Evolutionary conservation across 495 filamentous ascomycete species (phyloP), one percentile per base, ranked within the genome.

Genomic region (Cercophora sp.): DNA sequence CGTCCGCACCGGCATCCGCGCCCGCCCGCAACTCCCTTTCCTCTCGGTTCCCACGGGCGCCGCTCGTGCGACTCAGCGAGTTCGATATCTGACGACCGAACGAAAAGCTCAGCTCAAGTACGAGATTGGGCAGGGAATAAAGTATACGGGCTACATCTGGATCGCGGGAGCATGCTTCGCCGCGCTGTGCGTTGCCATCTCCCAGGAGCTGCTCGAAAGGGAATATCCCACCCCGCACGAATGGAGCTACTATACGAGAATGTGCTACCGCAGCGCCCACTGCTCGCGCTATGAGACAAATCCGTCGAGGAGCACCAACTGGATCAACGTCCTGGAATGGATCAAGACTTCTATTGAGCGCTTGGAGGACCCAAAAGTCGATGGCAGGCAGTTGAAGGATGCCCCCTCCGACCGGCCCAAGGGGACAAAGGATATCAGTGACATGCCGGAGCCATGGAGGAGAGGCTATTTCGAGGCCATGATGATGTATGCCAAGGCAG

Each of bases 21-120:
- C 43, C 49, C 83, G 90, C n/a, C 89, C 90, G 23, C 86, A 91
- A 62, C 70, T 93, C 22, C 86, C 87, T 16, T 96, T 89, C 66
- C 85, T 90, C 46, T 79, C 78, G 27, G 53, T 74, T 45, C 70
- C 64, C 62, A 76, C 51, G 59, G n/a, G n/a, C n/a, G 43, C 64
- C 4, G 36, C 64, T n/a, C 61, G 58, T 20, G 9, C 26, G 71
- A 75, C 76, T 34, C 80, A 84, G 20, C 77, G 84, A 31, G 77
- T 82, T 5, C 85, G 89, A 19, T 74, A 88, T 37, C 69, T 92
- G 25, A 89, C 86, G n/a, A 92, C 88, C 0, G 83, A 90, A 61
- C 79, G 78, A 46, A 85, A 83, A 48, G 73, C 77, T 22, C 82
- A 83, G 68, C 74, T 91, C 46, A 85, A 79, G 54, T 73, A 82